A percentile compares a stretch with the other conserved stretches of the same genome.
Conservation (phyloP, 176 grass and related monocot species). For the Aegilops umbellulata region DNA sequence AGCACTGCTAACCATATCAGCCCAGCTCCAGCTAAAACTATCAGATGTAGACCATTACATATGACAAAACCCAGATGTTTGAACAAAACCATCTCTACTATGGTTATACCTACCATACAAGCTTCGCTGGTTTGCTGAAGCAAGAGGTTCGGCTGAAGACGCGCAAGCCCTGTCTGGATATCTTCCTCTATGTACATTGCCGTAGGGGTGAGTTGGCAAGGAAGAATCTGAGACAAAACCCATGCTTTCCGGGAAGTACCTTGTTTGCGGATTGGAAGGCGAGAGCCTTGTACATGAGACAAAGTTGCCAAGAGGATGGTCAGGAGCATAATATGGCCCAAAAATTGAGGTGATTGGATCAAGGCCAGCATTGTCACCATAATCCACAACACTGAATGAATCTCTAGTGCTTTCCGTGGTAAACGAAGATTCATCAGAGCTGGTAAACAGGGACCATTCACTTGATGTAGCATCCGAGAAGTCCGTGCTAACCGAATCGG, state of each 20-base stretch:
- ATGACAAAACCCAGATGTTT: conserved; percentile 85
- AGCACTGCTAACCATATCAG: conserved; percentile 26
- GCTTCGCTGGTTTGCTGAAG: conserved; percentile 30
- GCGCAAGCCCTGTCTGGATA: conserved; percentile 51
- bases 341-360: conserved; percentile 88
- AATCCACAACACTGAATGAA: conserved; percentile 85
- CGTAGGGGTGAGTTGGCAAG: conserved; percentile 39
- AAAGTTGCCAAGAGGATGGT: conserved; percentile 45
- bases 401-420: conserved; percentile 98
- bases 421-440: conserved; percentile 96
- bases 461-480: conserved; percentile 91
- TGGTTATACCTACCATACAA: conserved; percentile 37
- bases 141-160: conserved; percentile 38
- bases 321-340: conserved; percentile 55
- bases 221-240: conserved; percentile 47
- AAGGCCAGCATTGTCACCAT: conserved; percentile 61
- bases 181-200: conserved; percentile 89
- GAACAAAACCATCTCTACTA: conserved; percentile 74
- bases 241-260: conserved; percentile 67
- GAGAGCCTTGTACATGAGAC: conserved; percentile 63
- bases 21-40: conserved; percentile 48
- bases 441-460: conserved; percentile 96
- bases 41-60: conserved; percentile 56
- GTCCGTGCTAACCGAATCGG: conserved; percentile 56
- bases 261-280: conserved; percentile 60